Base-by-base conservation (phyloP, 306 rosid genomes). In the Crotalaria pallida region DNA sequence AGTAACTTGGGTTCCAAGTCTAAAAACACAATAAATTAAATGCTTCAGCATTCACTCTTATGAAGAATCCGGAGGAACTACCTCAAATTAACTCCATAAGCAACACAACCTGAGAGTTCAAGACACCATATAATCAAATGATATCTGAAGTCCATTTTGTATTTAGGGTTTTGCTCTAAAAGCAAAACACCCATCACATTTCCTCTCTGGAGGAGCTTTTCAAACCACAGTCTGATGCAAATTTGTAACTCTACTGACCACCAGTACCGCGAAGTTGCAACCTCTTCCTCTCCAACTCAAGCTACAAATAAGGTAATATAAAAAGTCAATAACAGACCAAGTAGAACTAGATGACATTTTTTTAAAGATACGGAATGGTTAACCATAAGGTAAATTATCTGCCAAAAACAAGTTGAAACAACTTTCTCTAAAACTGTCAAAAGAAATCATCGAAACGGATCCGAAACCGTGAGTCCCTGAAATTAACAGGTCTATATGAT, bases 231-330 rank as follows among this genome's bases (percentile, higher is more conserved):
- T 9, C 45, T 58, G 67, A 41, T 69, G 76, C 67, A 77, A 69
- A 58, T 31, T 13, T 22, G 45, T 43, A 81, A 53, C 81, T 73
- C 83, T 73, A 89, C 74, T 79, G 94, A 70, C 88, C 87, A 70
- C 83, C 58, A n/a, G 58, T 44, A 52, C 76, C 57, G 52, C 92
- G 97, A 75, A 78, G 78, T 64, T 88, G 96, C 82, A 93, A 74
- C 83, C 93, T 91, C 85, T 87, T 90, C 85, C 93, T 88, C 85
- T 88, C 97, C 1, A 84, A 55, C 73, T 88, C 98, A 62, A 93
- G 89, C 97, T 93, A 73, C 64, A 82, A 21, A 52, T 2, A 38
- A 60, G 61, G 22, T 21, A 50, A 47, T 5, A 47, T 3, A 27
- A 31, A 53, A 23, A 56, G 26, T 79, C 60, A 76, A 45, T 41